phyloP scores from a whole-genome alignment of 1,284 basidiomycete genomes.

The Ganoderma sp. region DNA sequence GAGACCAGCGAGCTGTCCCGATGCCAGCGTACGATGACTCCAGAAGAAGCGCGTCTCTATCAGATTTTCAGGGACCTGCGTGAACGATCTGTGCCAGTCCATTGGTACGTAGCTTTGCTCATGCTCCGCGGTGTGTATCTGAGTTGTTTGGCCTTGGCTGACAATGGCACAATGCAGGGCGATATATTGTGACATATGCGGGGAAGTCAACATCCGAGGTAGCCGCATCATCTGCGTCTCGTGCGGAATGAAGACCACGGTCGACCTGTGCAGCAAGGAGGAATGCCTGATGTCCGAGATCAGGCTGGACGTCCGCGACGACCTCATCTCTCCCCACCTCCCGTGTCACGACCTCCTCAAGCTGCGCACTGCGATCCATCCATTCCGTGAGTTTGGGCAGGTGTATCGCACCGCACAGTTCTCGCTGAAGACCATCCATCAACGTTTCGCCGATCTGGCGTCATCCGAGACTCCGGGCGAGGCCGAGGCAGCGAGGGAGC shows the following conservation, averaged over 20 bases:
- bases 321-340: constrained; percentile 11
- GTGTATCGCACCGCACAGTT: constrained; percentile 9
- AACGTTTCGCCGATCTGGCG: neutral
- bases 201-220: neutral
- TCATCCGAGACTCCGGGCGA: neutral
- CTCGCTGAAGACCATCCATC: constrained; percentile 3
- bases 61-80: constrained; percentile 9
- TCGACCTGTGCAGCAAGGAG: constrained; percentile 15
- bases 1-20: constrained; percentile 7
- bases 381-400: constrained; percentile 4
- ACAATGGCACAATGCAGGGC: neutral
- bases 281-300: constrained; percentile 4
- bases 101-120: neutral
- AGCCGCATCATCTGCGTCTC: constrained; percentile 15
- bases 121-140: too few species aligned
- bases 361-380: constrained; percentile 13
- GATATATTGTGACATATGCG: constrained; percentile 15
- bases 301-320: constrained; percentile 7
- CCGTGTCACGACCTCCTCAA: constrained; percentile 14
- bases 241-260: constrained; percentile 10
- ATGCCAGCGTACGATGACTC: constrained; percentile 10
- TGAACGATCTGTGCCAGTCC: constrained; percentile 1
- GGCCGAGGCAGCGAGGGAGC: neutral
- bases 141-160: neutral
- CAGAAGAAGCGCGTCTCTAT: constrained; percentile 2